These are phyloP conservation scores for Vigna nakashimae DNA, from an alignment of 306 rosid genomes.

Conservation along the genomic window DNA sequence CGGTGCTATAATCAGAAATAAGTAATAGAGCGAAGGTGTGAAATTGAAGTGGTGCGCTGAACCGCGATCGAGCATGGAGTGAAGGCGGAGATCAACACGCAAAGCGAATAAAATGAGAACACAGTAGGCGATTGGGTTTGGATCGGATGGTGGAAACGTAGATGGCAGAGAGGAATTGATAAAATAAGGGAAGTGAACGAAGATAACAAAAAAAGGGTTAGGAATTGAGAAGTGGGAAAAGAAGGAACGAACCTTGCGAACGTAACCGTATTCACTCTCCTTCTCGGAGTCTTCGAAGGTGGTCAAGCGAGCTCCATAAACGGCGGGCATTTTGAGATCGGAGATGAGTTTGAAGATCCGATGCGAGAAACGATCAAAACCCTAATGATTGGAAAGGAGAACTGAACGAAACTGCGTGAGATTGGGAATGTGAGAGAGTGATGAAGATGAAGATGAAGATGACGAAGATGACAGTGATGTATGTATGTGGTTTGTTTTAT, in stretches of 20 bases:
- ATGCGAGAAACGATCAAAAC: conserved; percentile 50
- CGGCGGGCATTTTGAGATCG: conserved; percentile 79
- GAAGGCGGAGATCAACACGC: not conserved
- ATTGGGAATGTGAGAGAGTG: not conserved
- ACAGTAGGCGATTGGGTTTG: not conserved
- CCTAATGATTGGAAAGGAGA: conserved; percentile 28
- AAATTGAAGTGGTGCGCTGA: not conserved
- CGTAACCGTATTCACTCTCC: conserved; percentile 99
- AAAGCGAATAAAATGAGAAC: too few species aligned
- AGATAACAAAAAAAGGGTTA: too few species aligned
- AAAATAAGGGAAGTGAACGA: too few species aligned
- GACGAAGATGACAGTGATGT: not conserved
- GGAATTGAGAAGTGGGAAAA: conserved; percentile 11
- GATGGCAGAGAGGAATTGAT: too few species aligned
- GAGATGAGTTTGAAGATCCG: conserved; percentile 45
- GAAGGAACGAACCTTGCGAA: conserved; percentile 78
- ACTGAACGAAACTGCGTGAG: not conserved
- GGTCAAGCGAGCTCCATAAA: conserved; percentile 86
- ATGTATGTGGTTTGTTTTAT: not conserved
- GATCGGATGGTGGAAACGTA: not conserved
- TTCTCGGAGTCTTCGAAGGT: conserved; percentile 97
- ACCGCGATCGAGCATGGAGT: too few species aligned
- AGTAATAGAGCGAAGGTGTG: not conserved
- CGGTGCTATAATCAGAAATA: not conserved
- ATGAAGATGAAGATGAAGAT: not conserved